These are phyloP conservation scores for Podaxis sp. DNA, from an alignment of 768 basidiomycete genomes.

Conservation along the genomic window DNA sequence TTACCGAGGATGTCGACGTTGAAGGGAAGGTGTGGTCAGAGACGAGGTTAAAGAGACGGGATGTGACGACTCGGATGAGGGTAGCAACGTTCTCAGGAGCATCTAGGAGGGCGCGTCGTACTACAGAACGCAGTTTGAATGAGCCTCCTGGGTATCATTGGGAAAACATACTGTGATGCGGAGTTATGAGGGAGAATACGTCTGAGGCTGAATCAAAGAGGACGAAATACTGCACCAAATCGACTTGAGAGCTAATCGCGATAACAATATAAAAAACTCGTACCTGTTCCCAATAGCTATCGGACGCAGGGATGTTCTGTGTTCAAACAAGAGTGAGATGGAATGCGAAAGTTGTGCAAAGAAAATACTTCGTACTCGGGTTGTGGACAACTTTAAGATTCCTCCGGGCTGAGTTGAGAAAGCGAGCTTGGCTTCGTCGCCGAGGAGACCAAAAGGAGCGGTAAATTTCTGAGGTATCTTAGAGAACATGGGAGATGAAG, in stretches of 20 bases:
- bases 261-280: constrained; percentile 16
- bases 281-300: constrained; percentile 91
- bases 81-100: constrained; percentile 87
- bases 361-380: constrained; percentile 51
- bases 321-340: constrained; percentile 6
- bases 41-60: constrained; percentile 68
- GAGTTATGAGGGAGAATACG: constrained; percentile 84
- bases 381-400: constrained; percentile 68
- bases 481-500: constrained; percentile 44
- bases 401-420: constrained; percentile 83
- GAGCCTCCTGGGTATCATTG: constrained; percentile 1
- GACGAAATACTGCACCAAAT: constrained; percentile 56
- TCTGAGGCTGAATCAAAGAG: constrained; percentile 90
- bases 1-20: constrained; percentile 46
- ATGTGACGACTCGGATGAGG: constrained; percentile 66
- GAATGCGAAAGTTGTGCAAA: not conserved
- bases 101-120: constrained; percentile 74
- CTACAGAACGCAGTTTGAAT: constrained; percentile 32
- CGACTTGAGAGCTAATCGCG: not conserved
- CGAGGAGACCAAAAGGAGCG: constrained; percentile 72
- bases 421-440: constrained; percentile 85
- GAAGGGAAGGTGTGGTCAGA: constrained; percentile 80
- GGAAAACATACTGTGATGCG: constrained; percentile 68
- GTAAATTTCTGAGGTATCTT: constrained; percentile 69
- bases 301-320: constrained; percentile 70